These are phyloP conservation scores for Carpinus fangiana DNA, from an alignment of 306 rosid genomes.

Conservation along the genomic window DNA sequence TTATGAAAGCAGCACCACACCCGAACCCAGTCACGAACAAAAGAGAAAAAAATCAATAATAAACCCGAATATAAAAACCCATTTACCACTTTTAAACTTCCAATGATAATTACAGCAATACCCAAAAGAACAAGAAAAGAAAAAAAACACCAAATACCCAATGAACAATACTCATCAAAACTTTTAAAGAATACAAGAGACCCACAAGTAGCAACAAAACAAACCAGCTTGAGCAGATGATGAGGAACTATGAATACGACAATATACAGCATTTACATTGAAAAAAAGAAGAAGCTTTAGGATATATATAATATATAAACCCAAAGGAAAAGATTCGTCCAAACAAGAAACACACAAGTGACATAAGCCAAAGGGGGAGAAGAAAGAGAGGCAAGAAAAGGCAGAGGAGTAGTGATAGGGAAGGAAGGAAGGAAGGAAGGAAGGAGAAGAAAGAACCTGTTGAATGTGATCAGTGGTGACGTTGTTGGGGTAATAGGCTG, in stretches of 20 bases:
- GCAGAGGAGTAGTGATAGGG: neutral
- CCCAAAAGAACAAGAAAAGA: neutral
- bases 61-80: slow-evolving; percentile 3
- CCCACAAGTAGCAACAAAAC: neutral
- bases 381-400: neutral
- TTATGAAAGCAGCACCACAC: slow-evolving; percentile 9
- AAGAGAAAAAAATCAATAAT: neutral
- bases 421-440: neutral
- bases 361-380: neutral
- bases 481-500: slow-evolving; percentile 95
- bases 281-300: slow-evolving; percentile 1
- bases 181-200: neutral
- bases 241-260: neutral
- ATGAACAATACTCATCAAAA: neutral
- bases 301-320: neutral
- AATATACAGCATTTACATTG: neutral
- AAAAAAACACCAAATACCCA: neutral
- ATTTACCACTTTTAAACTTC: slow-evolving; percentile 1
- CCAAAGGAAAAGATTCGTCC: neutral
- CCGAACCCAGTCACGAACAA: neutral
- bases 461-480: slow-evolving; percentile 99
- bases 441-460: slow-evolving; percentile 59
- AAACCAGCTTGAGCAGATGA: slow-evolving; percentile 4
- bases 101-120: neutral
- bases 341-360: neutral